Evolutionary conservation across 805 yeast genomes (phyloP).

Genomic region (Wickerhamomyces hampshirensis): DNA sequence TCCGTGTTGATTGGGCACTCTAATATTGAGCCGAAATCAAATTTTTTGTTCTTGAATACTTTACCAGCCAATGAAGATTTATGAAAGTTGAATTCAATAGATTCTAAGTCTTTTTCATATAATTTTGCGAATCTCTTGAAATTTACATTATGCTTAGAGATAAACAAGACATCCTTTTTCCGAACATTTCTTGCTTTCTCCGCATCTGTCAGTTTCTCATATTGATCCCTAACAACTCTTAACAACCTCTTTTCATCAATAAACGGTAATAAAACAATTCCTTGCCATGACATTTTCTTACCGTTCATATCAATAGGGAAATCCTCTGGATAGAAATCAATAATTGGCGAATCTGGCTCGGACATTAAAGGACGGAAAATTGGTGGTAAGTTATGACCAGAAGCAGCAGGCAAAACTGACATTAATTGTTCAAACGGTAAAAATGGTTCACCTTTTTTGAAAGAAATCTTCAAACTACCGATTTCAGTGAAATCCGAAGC

Average conservation of each 20-base stretch:
- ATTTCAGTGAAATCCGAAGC: conserved; percentile 75
- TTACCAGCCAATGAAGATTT: conserved; percentile 57
- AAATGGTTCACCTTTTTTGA: conserved; percentile 73
- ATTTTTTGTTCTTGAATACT: conserved; percentile 34
- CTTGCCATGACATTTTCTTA: conserved; percentile 92
- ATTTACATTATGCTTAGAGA: conserved; percentile 58
- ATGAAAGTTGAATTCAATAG: conserved; percentile 40
- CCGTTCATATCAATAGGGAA: conserved; percentile 95
- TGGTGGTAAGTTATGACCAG: conserved; percentile 80
- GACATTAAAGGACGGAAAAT: conserved; percentile 81
- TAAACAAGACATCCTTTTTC: conserved; percentile 63
- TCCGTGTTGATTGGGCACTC: conserved; percentile 30
- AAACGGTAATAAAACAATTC: conserved; percentile 84
- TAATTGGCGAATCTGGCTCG: conserved; percentile 71
- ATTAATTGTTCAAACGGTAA: conserved; percentile 89
- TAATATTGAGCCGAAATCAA: conserved; percentile 25
- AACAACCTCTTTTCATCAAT: conserved; percentile 79
- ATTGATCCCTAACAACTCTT: conserved; percentile 59
- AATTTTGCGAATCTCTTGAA: conserved; percentile 29
- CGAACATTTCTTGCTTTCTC: conserved; percentile 67
- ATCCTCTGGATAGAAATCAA: conserved; percentile 86
- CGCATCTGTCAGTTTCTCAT: conserved; percentile 56
- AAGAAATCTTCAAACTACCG: conserved; percentile 46
- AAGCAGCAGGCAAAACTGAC: conserved; percentile 94
- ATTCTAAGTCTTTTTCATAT: conserved; percentile 18